Evolutionary conservation across 106 monocot species (phyloP).

Genomic region (Hemerocallis citrina): DNA sequence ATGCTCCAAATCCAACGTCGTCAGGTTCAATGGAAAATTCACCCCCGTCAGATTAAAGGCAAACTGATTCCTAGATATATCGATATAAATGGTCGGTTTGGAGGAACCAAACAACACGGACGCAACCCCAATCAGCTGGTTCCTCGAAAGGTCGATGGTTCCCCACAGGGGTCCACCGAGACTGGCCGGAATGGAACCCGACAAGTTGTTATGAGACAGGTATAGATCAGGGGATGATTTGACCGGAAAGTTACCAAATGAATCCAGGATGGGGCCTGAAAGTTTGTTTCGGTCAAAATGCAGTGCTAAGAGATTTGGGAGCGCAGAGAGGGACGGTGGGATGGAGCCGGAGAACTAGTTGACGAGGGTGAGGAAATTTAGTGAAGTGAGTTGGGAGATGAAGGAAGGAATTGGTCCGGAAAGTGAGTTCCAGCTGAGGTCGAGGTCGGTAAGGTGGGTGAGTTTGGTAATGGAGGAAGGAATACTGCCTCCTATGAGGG

Average conservation of each 20-base stretch:
- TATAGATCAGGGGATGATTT: too few relatives aligned
- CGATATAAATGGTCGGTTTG: conserved; percentile 13
- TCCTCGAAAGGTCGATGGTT: conserved; percentile 28
- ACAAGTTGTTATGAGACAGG: conserved; percentile 23
- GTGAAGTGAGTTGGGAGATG: conserved; percentile 18
- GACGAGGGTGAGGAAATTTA: not conserved
- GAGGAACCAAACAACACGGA: conserved; percentile 30
- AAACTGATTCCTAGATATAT: conserved; percentile 38
- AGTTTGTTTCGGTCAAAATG: conserved; percentile 33
- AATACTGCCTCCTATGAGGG: conserved; percentile 29
- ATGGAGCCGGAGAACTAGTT: conserved; percentile 33
- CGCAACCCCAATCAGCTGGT: conserved; percentile 34
- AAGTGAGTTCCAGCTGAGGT: conserved; percentile 24
- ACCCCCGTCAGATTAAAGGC: conserved; percentile 34
- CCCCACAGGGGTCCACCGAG: conserved; percentile 5
- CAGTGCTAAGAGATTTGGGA: conserved; percentile 17
- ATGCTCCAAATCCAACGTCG: conserved; percentile 33
- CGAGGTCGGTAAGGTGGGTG: conserved; percentile 16
- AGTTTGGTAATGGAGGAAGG: conserved; percentile 29
- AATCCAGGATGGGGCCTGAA: conserved; percentile 22
- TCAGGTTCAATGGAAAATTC: conserved; percentile 20
- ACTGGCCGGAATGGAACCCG: conserved; percentile 24
- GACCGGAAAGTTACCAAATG: not conserved
- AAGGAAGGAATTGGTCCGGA: conserved; percentile 36
- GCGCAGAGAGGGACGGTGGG: conserved; percentile 18